Percentiles rank a stretch among this genome's conserved stretches.
These are phyloP conservation scores for Aspergillus piperis DNA, from an alignment of 2,329 filamentous ascomycete genomes.

Conservation along the genomic window DNA sequence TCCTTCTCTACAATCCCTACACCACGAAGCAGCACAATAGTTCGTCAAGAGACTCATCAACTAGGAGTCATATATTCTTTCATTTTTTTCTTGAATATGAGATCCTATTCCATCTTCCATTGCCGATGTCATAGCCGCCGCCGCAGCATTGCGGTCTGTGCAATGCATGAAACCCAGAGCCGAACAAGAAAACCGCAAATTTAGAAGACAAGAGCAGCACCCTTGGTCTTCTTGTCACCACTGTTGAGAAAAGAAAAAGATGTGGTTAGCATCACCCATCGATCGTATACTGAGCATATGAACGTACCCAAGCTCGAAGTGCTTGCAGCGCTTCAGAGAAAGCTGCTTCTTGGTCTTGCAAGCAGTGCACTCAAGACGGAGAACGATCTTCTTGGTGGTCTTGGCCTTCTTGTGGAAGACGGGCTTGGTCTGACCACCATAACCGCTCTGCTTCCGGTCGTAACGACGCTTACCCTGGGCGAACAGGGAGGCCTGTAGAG, in stretches of 20 bases:
- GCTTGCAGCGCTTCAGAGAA: constrained; percentile 99
- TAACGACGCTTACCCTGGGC: constrained; percentile 99
- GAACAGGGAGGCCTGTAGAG: constrained; percentile 75
- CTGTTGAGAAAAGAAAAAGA: constrained; percentile 51
- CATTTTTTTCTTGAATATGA: constrained; percentile 42
- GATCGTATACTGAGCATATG: no score
- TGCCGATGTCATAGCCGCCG: constrained; percentile 43
- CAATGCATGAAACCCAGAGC: constrained; percentile 46
- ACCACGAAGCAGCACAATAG: neutral
- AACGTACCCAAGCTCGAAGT: constrained; percentile 98
- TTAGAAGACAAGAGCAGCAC: constrained; percentile 99
- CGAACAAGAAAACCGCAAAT: constrained; percentile 52
- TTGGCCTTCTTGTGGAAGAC: constrained; percentile 99
- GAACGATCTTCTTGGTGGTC: constrained; percentile 99
- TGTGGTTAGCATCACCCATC: constrained; percentile 44
- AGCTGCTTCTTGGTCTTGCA: constrained; percentile 99
- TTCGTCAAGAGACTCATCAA: constrained; percentile 36
- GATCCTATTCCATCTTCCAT: constrained; percentile 47
- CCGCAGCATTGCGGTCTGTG: constrained; percentile 35
- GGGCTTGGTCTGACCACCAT: constrained; percentile 99
- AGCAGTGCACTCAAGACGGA: constrained; percentile 93
- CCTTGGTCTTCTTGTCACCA: constrained; percentile 99
- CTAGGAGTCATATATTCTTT: constrained; percentile 37
- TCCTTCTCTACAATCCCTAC: neutral
- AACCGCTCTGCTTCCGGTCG: constrained; percentile 98